Evolutionary conservation across 2,329 filamentous ascomycete species (phyloP).

Genomic region (Chaetomium sp.): DNA sequence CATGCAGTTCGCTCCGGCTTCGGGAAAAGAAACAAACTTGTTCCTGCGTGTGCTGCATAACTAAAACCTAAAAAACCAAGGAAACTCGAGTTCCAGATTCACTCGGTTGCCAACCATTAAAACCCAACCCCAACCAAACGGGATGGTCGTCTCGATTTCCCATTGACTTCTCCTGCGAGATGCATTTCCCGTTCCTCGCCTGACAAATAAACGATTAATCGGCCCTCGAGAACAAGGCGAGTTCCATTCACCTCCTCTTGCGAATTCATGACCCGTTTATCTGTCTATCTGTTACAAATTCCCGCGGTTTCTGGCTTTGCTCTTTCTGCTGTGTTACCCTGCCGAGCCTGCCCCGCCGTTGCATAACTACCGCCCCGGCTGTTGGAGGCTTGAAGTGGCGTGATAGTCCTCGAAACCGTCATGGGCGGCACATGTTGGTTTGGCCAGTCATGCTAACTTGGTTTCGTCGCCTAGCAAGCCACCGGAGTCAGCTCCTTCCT

Average conservation of each 20-base stretch:
- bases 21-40: background rate
- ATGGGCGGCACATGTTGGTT: conserved; percentile 2
- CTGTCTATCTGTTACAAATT: background rate
- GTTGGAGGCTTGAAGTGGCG: background rate
- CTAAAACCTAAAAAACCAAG: background rate
- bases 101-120: background rate
- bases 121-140: background rate
- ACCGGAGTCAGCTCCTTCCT: no score
- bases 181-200: background rate
- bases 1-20: background rate
- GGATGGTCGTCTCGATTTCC: background rate
- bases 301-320: background rate
- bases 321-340: conserved; percentile 19
- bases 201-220: background rate
- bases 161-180: background rate
- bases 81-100: background rate
- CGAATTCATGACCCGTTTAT: background rate
- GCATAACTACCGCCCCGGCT: background rate
- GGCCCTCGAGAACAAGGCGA: background rate
- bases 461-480: background rate
- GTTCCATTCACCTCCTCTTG: background rate
- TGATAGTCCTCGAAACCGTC: conserved; percentile 4
- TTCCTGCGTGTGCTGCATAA: background rate
- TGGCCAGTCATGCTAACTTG: background rate
- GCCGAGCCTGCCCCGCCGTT: conserved; percentile 12